Conservation (phyloP, 116 monocot genomes). For the Zostera marina region DNA sequence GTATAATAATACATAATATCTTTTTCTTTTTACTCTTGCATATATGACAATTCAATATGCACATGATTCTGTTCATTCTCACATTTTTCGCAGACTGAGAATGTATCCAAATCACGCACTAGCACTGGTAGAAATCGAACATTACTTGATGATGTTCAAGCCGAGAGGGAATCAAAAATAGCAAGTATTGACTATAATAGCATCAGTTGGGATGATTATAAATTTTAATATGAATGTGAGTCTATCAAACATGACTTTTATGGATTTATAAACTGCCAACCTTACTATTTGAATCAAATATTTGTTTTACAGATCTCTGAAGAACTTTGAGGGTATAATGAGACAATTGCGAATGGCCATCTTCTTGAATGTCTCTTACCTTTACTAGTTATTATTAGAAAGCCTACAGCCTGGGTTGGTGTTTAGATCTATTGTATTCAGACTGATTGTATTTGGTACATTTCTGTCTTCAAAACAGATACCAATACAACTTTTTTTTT, state of each 20-base stretch:
- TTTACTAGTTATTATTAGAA: not conserved
- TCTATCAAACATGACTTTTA: not conserved
- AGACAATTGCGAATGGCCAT: not conserved
- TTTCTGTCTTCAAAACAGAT: not conserved
- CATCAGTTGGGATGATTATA: constrained; percentile 18
- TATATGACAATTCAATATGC: too few species aligned
- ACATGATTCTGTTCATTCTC: not conserved
- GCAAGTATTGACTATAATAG: constrained; percentile 1
- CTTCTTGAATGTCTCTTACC: not conserved
- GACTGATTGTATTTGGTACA: too few species aligned
- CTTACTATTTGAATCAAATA: too few species aligned
- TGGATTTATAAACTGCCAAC: too few species aligned
- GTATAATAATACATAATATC: constrained; percentile 15
- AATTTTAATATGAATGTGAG: constrained; percentile 13
- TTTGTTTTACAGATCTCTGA: not conserved
- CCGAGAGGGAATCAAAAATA: constrained; percentile 7
- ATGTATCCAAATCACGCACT: constrained; percentile 12
- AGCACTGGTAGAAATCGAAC: constrained; percentile 8
- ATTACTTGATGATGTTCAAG: constrained; percentile 32
- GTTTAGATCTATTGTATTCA: not conserved
- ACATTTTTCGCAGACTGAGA: constrained; percentile 20
- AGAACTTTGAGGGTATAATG: not conserved
- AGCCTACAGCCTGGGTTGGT: not conserved
- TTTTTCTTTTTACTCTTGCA: too few species aligned
- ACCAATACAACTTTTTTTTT: not conserved